These are phyloP conservation scores for Trichosporon sp. DNA, from an alignment of 1,284 basidiomycete species.

Conservation along the genomic window DNA sequence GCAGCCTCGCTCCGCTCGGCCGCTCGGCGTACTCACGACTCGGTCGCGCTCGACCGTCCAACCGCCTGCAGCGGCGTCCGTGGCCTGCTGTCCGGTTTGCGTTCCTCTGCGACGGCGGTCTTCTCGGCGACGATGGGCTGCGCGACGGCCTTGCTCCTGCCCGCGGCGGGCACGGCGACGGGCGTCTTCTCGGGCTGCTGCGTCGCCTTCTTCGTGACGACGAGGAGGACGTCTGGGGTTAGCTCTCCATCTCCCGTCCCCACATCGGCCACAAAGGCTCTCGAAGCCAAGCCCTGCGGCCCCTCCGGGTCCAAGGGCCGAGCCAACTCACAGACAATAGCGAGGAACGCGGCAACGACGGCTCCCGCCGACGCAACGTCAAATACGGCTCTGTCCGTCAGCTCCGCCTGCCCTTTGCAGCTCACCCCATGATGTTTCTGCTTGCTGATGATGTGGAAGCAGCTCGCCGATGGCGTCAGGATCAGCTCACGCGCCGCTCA, in stretches of 20 bases:
- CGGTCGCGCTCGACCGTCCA: not conserved
- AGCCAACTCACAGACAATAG: not conserved
- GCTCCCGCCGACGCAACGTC: not conserved
- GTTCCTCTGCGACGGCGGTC: not conserved
- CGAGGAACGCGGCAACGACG: not conserved
- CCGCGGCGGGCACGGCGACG: not conserved
- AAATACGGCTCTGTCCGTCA: not conserved
- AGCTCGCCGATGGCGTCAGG: not conserved
- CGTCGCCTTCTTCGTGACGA: not conserved
- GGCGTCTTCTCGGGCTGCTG: not conserved
- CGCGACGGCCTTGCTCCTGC: not conserved
- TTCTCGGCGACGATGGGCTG: not conserved
- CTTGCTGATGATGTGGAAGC: not conserved
- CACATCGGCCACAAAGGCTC: too few relatives aligned
- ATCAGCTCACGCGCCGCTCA: not conserved
- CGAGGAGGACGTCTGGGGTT: not conserved
- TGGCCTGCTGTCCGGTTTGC: not conserved
- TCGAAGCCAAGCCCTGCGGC: too few relatives aligned
- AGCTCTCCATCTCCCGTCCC: too few relatives aligned
- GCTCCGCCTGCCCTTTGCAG: not conserved
- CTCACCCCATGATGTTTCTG: not conserved
- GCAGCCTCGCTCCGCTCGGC: not conserved
- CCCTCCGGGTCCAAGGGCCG: too few relatives aligned
- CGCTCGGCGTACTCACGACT: not conserved
- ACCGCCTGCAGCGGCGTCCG: not conserved